Conservation (phyloP, 805 yeast species). For the Lachancea mirantina region DNA sequence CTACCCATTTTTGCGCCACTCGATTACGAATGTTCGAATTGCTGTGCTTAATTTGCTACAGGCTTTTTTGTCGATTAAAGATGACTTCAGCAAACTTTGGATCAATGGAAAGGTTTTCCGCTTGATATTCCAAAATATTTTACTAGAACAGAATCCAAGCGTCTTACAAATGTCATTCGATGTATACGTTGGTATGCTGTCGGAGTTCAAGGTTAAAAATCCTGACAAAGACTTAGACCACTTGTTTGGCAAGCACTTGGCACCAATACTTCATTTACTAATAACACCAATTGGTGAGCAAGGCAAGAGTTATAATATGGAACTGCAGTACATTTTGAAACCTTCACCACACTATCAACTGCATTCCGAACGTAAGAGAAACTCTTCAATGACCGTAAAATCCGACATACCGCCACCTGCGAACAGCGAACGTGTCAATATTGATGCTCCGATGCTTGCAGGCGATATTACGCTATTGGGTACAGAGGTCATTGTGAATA, state of each 20-base stretch:
- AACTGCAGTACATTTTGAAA: conserved; percentile 59
- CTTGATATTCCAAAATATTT: conserved; percentile 74
- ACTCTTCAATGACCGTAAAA: conserved; percentile 17
- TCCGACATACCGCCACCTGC: conserved; percentile 43
- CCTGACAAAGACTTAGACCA: conserved; percentile 41
- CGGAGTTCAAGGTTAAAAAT: conserved; percentile 35
- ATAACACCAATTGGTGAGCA: conserved; percentile 96
- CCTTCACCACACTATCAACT: conserved; percentile 49
- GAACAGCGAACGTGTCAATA: conserved; percentile 60
- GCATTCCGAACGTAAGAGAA: conserved; percentile 28
- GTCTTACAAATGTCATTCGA: conserved; percentile 56
- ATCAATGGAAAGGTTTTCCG: conserved; percentile 66
- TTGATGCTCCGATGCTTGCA: conserved; percentile 84
- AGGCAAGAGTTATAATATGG: conserved; percentile 81
- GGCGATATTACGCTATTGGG: conserved; percentile 91
- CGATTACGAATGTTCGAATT: conserved; percentile 82
- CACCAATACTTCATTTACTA: conserved; percentile 55
- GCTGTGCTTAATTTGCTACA: conserved; percentile 76
- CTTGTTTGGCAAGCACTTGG: conserved; percentile 48
- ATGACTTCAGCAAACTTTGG: conserved; percentile 57
- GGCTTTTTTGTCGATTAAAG: conserved; percentile 61
- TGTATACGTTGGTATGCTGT: conserved; percentile 52
- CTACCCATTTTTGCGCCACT: conserved; percentile 89
- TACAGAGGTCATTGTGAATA: conserved; percentile 59
- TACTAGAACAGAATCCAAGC: conserved; percentile 80